Percentiles rank a stretch among this genome's conserved stretches.
Evolutionary conservation across 78 protist species (phyloP).

Genomic region (Emiliania huxleyi): DNA sequence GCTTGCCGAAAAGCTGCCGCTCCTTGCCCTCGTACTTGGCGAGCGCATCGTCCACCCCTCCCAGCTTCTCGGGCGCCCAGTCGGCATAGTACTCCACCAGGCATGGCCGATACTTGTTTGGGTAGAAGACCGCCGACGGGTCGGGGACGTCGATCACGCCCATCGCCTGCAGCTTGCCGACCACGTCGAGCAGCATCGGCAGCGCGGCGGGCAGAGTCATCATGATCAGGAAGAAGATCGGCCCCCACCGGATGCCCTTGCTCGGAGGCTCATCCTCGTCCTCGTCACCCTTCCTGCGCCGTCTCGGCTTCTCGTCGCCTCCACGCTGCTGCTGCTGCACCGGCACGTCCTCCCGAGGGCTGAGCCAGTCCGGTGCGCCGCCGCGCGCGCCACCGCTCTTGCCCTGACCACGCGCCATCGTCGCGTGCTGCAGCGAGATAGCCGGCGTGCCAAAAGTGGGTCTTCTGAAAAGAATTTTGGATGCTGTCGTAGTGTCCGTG

Average conservation of each 20-base stretch:
- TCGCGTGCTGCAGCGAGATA: too few species aligned
- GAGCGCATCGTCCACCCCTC: not conserved
- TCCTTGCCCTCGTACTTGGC: constrained; percentile 14
- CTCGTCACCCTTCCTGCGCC: not conserved
- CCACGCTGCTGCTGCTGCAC: not conserved
- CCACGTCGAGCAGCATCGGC: not conserved
- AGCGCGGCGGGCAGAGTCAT: not conserved
- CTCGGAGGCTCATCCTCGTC: not conserved
- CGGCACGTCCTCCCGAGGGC: not conserved
- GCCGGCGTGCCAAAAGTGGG: too few species aligned
- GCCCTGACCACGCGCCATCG: too few species aligned
- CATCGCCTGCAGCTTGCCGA: not conserved
- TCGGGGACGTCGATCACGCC: not conserved
- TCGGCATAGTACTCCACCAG: not conserved
- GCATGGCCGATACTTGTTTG: not conserved
- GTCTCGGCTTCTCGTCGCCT: not conserved
- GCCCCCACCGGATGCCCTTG: not conserved
- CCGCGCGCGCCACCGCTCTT: not conserved
- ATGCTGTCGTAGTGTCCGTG: too few species aligned
- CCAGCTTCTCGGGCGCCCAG: constrained; percentile 11
- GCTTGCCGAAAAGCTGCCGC: not conserved
- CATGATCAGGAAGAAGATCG: not conserved
- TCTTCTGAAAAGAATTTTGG: too few species aligned
- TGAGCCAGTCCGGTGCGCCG: not conserved
- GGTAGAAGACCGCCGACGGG: too few species aligned